Base-by-base conservation (phyloP, 257 asterid species). In the Cruciata laevipes region DNA sequence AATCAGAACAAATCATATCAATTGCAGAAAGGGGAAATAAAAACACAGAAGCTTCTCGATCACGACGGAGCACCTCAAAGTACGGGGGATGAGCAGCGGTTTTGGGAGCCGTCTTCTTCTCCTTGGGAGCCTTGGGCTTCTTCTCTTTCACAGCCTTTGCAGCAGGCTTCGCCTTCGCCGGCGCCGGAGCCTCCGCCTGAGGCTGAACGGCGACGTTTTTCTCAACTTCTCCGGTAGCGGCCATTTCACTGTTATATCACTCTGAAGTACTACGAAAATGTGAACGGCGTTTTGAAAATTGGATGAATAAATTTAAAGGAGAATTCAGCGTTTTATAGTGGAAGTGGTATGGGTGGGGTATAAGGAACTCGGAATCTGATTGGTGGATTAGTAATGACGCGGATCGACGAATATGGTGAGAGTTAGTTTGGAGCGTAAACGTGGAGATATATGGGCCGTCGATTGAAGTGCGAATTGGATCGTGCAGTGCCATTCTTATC, bases 61-160 rank as follows among this genome's bases (percentile, higher is more conserved):
- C 3, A 20, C 1, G 31, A 13, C 32, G 7, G 4, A 21, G 31
- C 59, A 85, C 95, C 87, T 85, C 83, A 11, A 84, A 88, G 76
- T 88, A 88, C 24, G 95, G 83, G 0, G 95, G 95, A 70, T 88
- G 95, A 2, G 93, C 37, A 38, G 85, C 78, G 20, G 88, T 73
- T 76, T 84, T 85, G 14, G 85, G 16, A 0, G 82, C 67, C 0
- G 85, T 67, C 76, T 80, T 79, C 80, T 77, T 83, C 83, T 75
- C 85, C 71, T 68, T 86, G 5, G 82, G 78, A 31, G 69, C 87
- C 79, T 71, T 87, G 11, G 76, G 18, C 57, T 82, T 82, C 87
- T 77, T 87, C 76, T 72, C 90, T 71, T 80, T 84, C 6, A 37
- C 78, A 42, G 84, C 67, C 75, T 75, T 82, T 47, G 56, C 25